Conservation (phyloP, 371 early-diverging fungal genomes). For the Parasitella parasitica region DNA sequence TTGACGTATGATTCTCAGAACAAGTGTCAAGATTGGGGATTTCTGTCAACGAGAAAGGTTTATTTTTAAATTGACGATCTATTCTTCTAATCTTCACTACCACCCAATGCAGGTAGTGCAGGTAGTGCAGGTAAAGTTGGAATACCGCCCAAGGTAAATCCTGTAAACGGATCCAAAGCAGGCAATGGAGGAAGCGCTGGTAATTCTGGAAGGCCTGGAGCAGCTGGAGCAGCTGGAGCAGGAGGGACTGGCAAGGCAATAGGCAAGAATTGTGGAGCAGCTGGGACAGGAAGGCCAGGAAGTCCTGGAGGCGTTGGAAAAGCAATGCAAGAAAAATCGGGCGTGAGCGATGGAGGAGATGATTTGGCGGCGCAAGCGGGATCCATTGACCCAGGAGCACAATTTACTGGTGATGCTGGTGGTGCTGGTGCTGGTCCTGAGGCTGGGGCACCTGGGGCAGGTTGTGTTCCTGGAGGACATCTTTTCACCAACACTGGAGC, state of each 20-base stretch:
- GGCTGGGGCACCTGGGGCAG: neutral
- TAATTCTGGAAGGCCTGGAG: neutral
- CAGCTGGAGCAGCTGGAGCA: neutral
- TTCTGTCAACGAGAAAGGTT: neutral
- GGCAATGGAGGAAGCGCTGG: neutral
- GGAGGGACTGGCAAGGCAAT: neutral
- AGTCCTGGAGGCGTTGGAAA: neutral
- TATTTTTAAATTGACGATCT: neutral
- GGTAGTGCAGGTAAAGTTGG: neutral
- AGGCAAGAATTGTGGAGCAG: neutral
- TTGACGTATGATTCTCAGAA: neutral
- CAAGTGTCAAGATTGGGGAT: neutral
- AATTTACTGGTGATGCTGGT: neutral
- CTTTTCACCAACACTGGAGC: neutral
- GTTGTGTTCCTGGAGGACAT: conserved; percentile 3
- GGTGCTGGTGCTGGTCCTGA: neutral
- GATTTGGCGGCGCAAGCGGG: neutral
- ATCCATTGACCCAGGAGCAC: neutral
- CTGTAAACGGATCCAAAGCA: neutral
- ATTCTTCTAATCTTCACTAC: neutral
- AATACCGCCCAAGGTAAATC: neutral
- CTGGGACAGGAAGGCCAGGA: neutral
- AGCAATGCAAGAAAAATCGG: neutral
- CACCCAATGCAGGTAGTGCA: neutral
- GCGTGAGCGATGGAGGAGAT: no score